Percentiles rank a stretch among this genome's conserved stretches.
phyloP scores from a whole-genome alignment of 2,329 filamentous ascomycete species.

The Grosmannia serpens region DNA sequence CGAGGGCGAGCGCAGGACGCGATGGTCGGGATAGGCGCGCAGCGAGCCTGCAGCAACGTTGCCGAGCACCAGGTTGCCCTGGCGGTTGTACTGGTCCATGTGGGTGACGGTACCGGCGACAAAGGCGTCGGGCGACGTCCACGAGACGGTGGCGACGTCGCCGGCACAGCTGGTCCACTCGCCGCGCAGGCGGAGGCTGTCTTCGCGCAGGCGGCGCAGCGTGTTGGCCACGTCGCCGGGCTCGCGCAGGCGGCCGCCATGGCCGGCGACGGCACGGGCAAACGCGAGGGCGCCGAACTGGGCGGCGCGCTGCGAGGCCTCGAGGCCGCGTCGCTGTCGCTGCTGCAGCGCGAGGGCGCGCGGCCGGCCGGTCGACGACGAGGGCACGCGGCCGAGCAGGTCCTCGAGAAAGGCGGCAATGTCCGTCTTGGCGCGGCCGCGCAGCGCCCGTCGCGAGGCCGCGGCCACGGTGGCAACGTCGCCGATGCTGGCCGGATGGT shows the following conservation, averaged over 20 bases:
- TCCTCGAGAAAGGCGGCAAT: slow-evolving; percentile 27
- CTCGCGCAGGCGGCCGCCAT: slow-evolving; percentile 19
- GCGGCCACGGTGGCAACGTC: neutral
- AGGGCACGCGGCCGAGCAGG: slow-evolving; percentile 9
- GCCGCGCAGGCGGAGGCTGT: slow-evolving; percentile 35
- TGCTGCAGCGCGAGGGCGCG: slow-evolving; percentile 18
- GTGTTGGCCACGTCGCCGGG: slow-evolving; percentile 34
- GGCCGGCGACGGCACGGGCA: slow-evolving; percentile 37
- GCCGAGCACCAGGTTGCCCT: slow-evolving; percentile 48
- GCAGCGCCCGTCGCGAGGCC: neutral
- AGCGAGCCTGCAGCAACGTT: slow-evolving; percentile 33
- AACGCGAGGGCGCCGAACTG: slow-evolving; percentile 31
- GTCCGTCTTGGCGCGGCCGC: slow-evolving; percentile 19
- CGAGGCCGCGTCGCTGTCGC: slow-evolving; percentile 7
- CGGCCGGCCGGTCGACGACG: slow-evolving; percentile 6
- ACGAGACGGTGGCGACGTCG: slow-evolving; percentile 46
- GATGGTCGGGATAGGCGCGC: slow-evolving; percentile 43
- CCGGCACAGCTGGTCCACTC: slow-evolving; percentile 52
- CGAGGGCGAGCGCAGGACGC: slow-evolving; percentile 41
- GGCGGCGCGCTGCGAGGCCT: slow-evolving; percentile 17
- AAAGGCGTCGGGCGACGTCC: slow-evolving; percentile 42
- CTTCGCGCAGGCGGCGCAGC: slow-evolving; percentile 35
- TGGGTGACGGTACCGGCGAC: slow-evolving; percentile 53
- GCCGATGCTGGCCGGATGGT: neutral
- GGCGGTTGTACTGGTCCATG: slow-evolving; percentile 56